phyloP scores from a whole-genome alignment of 2,329 filamentous ascomycete species.

The Talaromyces amestolkiae region DNA sequence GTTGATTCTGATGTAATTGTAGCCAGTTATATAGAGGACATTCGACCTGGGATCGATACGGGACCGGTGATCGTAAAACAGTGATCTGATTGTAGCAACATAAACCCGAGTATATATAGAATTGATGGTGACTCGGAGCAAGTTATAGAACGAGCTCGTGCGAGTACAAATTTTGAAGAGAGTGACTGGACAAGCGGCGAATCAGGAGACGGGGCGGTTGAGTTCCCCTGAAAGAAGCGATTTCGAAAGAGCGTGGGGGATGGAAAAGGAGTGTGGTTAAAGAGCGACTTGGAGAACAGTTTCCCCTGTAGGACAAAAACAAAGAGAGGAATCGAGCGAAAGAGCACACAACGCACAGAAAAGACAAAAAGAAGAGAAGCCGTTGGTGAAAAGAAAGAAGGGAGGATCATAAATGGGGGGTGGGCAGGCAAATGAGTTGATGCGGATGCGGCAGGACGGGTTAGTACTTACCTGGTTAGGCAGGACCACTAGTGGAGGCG shows the following conservation, averaged over 20 bases:
- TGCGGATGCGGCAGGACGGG: not conserved
- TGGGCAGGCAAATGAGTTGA: slow-evolving; percentile 1
- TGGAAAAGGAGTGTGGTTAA: slow-evolving; percentile 14
- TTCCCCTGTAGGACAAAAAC: not conserved
- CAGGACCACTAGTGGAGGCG: not conserved
- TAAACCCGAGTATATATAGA: not conserved
- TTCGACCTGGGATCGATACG: not conserved
- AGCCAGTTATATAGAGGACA: not conserved
- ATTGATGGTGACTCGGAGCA: not conserved
- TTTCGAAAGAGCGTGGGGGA: not conserved
- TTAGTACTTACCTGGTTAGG: slow-evolving; percentile 5
- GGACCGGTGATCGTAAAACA: too few species aligned
- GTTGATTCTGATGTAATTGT: not conserved
- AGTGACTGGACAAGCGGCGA: slow-evolving; percentile 1
- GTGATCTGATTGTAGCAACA: not conserved
- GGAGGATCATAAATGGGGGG: not conserved
- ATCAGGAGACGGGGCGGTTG: not conserved
- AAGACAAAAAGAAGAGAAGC: not conserved
- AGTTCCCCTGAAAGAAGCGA: slow-evolving; percentile 4
- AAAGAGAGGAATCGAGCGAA: slow-evolving; percentile 1
- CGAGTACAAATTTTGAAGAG: not conserved
- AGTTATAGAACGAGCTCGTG: not conserved
- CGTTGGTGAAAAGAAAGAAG: slow-evolving; percentile 5
- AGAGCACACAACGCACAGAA: not conserved
- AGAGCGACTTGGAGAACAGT: slow-evolving; percentile 10